These are phyloP conservation scores for Sodiomyces alkalinus DNA, from an alignment of 2,329 filamentous ascomycete genomes.

Conservation along the genomic window DNA sequence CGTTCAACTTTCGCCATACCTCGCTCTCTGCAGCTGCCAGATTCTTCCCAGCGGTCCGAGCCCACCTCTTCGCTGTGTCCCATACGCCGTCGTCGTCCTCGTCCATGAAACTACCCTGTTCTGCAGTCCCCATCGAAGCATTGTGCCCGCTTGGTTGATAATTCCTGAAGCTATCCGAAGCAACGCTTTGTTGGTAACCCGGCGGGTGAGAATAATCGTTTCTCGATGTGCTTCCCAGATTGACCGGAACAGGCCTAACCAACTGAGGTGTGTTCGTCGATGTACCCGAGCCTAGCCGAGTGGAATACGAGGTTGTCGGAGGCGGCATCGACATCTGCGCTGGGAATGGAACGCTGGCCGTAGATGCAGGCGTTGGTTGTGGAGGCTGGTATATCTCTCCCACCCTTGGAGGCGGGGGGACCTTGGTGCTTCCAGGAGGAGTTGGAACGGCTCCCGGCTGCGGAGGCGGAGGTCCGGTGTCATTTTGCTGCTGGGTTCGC, in stretches of 20 bases:
- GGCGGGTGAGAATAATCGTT: conserved; percentile 36
- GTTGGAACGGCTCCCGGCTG: conserved; percentile 39
- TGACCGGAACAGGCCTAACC: too few species aligned
- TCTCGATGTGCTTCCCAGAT: too few species aligned
- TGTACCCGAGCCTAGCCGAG: conserved; percentile 13
- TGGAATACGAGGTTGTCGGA: conserved; percentile 23
- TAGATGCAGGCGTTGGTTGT: conserved; percentile 17
- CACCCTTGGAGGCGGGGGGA: conserved; percentile 37
- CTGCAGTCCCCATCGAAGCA: conserved; percentile 13
- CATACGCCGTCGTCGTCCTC: conserved; percentile 30
- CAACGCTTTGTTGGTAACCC: conserved; percentile 41
- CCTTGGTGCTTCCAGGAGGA: conserved; percentile 11
- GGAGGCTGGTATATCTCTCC: conserved; percentile 27
- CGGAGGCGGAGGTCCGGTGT: conserved; percentile 34
- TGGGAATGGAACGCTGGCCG: conserved; percentile 20
- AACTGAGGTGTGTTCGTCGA: too few species aligned
- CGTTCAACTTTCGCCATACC: conserved; percentile 49
- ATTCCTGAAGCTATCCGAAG: conserved; percentile 34
- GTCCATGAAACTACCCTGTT: conserved; percentile 11
- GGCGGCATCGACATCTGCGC: conserved; percentile 37
- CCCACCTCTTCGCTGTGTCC: conserved; percentile 42
- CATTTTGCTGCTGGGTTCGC: conserved; percentile 14
- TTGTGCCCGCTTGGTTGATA: conserved; percentile 28
- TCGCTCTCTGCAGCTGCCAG: conserved; percentile 43
- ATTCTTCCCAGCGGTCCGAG: conserved; percentile 38